Conservation (phyloP, 1,139 yeast genomes). For the Nakaseomyces sp. region DNA sequence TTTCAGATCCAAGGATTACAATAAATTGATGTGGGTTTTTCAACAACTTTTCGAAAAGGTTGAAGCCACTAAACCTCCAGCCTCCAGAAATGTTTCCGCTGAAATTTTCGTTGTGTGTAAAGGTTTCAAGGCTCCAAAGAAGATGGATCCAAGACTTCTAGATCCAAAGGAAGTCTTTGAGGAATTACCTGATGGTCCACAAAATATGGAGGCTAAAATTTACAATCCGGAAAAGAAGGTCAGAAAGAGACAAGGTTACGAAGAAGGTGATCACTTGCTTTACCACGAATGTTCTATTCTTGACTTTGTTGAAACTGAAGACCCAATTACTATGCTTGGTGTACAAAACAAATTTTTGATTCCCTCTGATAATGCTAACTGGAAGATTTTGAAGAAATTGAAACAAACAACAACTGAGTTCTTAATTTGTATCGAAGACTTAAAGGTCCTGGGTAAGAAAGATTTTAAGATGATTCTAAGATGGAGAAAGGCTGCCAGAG, state of each 20-base stretch:
- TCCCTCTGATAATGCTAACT: constrained; percentile 57
- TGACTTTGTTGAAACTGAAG: constrained; percentile 74
- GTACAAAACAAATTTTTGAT: constrained; percentile 53
- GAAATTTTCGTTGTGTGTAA: constrained; percentile 96
- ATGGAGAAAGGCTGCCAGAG: constrained; percentile 87
- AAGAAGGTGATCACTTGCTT: constrained; percentile 79
- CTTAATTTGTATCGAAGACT: constrained; percentile 75
- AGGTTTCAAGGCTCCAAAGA: constrained; percentile 88
- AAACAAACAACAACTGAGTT: constrained; percentile 73
- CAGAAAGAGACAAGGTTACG: constrained; percentile 94
- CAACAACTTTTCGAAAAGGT: constrained; percentile 92
- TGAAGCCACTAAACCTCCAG: constrained; percentile 98
- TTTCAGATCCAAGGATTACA: constrained; percentile 95
- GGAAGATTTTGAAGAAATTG: constrained; percentile 62
- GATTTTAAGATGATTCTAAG: constrained; percentile 78
- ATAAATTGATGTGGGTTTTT: constrained; percentile 94
- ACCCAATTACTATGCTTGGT: constrained; percentile 80
- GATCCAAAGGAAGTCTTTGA: constrained; percentile 93
- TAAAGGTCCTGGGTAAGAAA: constrained; percentile 86
- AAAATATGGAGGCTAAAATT: constrained; percentile 84
- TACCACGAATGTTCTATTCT: constrained; percentile 66
- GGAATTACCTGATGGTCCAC: constrained; percentile 68
- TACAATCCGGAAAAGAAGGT: constrained; percentile 88
- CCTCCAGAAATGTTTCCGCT: constrained; percentile 97
- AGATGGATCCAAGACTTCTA: constrained; percentile 80